Evolutionary conservation across 176 grass and related monocot genomes (phyloP).

Genomic region (Lolium multiflorum): DNA sequence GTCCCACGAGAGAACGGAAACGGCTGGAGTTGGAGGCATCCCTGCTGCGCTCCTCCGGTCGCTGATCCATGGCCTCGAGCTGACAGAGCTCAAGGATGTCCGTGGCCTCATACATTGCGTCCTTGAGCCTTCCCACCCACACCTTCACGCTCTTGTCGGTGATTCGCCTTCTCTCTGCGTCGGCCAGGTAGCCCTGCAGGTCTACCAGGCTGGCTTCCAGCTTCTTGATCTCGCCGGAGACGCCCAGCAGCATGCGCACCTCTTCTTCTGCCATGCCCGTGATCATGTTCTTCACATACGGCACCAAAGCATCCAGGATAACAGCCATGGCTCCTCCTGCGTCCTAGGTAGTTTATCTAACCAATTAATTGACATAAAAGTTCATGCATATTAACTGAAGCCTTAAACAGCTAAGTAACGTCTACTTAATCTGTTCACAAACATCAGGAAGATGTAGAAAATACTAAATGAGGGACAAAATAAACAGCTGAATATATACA

Average conservation of each 20-base stretch:
- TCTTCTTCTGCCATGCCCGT: background rate
- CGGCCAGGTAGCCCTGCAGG: background rate
- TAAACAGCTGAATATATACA: background rate
- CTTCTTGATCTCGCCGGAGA: background rate
- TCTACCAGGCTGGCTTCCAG: background rate
- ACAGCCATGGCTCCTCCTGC: conserved; percentile 14
- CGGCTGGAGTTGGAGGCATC: background rate
- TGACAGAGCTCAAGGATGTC: conserved; percentile 22
- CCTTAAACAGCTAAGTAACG: background rate
- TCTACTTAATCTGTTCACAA: background rate
- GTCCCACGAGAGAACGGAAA: background rate
- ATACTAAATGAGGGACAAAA: background rate
- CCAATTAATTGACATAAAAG: background rate
- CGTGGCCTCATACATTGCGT: conserved; percentile 8
- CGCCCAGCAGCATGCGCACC: background rate
- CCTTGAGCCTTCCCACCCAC: conserved; percentile 4
- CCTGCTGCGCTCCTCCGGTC: background rate
- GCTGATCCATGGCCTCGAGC: background rate
- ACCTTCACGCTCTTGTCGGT: background rate
- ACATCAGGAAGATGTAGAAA: background rate
- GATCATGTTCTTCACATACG: background rate
- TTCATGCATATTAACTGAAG: background rate
- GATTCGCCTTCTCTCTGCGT: conserved; percentile 7
- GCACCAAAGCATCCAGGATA: conserved; percentile 15
- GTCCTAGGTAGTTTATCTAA: background rate